Conservation (phyloP, 2,329 filamentous ascomycete genomes). For the Phaeomoniella chlamydospora region DNA sequence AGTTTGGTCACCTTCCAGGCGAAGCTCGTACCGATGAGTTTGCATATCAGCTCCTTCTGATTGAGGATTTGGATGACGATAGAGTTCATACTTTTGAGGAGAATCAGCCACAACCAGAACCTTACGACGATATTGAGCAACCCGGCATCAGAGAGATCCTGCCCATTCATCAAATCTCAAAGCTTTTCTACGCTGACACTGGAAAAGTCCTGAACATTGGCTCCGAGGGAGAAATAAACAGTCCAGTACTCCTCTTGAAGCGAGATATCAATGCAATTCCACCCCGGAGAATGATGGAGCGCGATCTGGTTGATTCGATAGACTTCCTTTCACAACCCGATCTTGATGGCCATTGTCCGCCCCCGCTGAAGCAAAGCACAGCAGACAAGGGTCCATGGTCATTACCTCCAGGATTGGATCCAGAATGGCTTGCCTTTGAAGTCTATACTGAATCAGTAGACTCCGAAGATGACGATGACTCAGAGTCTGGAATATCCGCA, state of each 20-base stretch:
- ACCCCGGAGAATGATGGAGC: constrained; percentile 41
- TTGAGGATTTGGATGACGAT: constrained; percentile 68
- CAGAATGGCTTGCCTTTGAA: constrained; percentile 84
- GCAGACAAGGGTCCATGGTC: constrained; percentile 33
- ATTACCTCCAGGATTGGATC: constrained; percentile 62
- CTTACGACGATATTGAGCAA: constrained; percentile 44
- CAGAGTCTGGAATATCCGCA: constrained; percentile 6
- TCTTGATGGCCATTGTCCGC: constrained; percentile 10
- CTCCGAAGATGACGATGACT: constrained; percentile 34
- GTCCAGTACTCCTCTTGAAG: constrained; percentile 60
- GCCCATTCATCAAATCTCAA: constrained; percentile 63
- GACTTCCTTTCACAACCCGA: constrained; percentile 27
- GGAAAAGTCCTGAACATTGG: constrained; percentile 80
- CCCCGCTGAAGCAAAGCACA: constrained; percentile 3
- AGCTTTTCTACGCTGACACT: constrained; percentile 87
- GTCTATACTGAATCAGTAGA: constrained; percentile 55
- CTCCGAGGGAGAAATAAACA: constrained; percentile 51
- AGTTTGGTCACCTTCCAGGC: constrained; percentile 14
- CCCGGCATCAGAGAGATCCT: constrained; percentile 54
- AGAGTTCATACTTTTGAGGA: constrained; percentile 54
- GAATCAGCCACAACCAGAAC: constrained; percentile 36
- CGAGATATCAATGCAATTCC: constrained; percentile 51
- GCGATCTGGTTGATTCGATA: constrained; percentile 14
- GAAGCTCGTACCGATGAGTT: constrained; percentile 46
- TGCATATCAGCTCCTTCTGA: constrained; percentile 64